Base-by-base conservation (phyloP, 2,329 filamentous ascomycete genomes). In the Bipolaris zeicola region DNA sequence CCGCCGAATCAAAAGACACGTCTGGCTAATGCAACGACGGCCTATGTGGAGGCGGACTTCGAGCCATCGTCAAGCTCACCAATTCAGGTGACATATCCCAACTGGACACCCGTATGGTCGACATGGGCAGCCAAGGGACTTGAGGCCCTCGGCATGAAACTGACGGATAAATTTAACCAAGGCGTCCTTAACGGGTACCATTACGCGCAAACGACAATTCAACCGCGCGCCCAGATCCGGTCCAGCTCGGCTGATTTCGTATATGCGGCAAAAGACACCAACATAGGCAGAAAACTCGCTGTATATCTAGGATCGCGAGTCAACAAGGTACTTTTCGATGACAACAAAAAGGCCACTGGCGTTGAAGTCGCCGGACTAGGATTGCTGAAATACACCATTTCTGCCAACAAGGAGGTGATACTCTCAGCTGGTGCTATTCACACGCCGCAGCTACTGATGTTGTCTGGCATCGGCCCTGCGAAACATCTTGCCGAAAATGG, bases 381-480 rank as follows among this genome's bases (percentile, higher is more conserved):
- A 34, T 28, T 36, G 24, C 42, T 58, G 3, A 60, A 26, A 24
- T 65, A 52, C 16, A 61, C 39, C n/a, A 55, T 72, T 7, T 57
- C 44, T 0, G 76, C 76, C 1, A 71, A 65, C 11, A 76, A 77
- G 38, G 79, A 81, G 59, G 76, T 81, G 22, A 78, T 82, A 24
- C 52, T 81, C 1, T 78, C 78, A 0, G 78, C 77, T 1, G 79
- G 79, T 18, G 69, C 72, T 70, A 79, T 79, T 55, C 76, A 78
- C 36, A 78, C 75, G 1, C 79, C 78, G 0, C 78, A 80, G 50
- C 64, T 74, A 0, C 67, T 69, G 63, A 74, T 77, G 67, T 56
- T 78, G 1, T 77, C 73, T 11, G 77, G 76, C 6, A 64, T 78
- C 20, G 76, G 77, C 4, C 68, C 67, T 10, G 50, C 41, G 1